These are phyloP conservation scores for Spathaspora boniae DNA, from an alignment of 805 yeast species.

Conservation along the genomic window DNA sequence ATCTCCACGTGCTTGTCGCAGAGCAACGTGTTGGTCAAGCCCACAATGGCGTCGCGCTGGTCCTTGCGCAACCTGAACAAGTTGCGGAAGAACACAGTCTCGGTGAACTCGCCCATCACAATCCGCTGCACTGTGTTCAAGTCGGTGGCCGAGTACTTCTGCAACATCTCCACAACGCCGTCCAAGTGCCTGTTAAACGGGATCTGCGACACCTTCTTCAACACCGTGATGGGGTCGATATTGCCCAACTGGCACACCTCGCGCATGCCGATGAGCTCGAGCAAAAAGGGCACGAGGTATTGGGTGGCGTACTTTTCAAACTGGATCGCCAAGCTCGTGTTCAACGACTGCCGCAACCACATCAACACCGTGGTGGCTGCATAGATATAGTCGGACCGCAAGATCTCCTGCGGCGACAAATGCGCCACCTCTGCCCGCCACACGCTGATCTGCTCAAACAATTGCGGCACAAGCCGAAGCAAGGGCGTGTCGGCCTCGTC, in stretches of 20 bases:
- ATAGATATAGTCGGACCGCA: slow-evolving; percentile 59
- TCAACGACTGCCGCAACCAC: slow-evolving; percentile 54
- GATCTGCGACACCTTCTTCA: slow-evolving; percentile 42
- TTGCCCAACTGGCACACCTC: slow-evolving; percentile 77
- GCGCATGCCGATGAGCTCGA: slow-evolving; percentile 60
- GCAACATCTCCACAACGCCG: slow-evolving; percentile 35
- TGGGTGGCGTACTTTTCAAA: slow-evolving; percentile 48
- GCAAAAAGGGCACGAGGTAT: slow-evolving; percentile 65
- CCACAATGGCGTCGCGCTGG: slow-evolving; percentile 50
- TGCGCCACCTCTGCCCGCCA: slow-evolving; percentile 36
- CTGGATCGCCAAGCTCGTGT: slow-evolving; percentile 50
- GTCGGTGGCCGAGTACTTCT: slow-evolving; percentile 26
- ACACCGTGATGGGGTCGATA: slow-evolving; percentile 50
- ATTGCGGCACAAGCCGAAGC: slow-evolving; percentile 34
- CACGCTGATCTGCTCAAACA: slow-evolving; percentile 43
- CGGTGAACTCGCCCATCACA: slow-evolving; percentile 65
- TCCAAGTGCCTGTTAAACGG: slow-evolving; percentile 25
- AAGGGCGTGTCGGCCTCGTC: slow-evolving; percentile 15
- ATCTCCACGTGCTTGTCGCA: slow-evolving; percentile 69
- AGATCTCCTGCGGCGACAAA: slow-evolving; percentile 51
- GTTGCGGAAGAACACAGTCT: slow-evolving; percentile 68
- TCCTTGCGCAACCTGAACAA: slow-evolving; percentile 47
- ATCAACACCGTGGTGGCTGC: slow-evolving; percentile 61
- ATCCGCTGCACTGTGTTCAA: slow-evolving; percentile 49
- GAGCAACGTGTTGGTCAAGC: slow-evolving; percentile 49